Evolutionary conservation across 768 basidiomycete genomes (phyloP).

Genomic region (Sporobolomyces phaffii): DNA sequence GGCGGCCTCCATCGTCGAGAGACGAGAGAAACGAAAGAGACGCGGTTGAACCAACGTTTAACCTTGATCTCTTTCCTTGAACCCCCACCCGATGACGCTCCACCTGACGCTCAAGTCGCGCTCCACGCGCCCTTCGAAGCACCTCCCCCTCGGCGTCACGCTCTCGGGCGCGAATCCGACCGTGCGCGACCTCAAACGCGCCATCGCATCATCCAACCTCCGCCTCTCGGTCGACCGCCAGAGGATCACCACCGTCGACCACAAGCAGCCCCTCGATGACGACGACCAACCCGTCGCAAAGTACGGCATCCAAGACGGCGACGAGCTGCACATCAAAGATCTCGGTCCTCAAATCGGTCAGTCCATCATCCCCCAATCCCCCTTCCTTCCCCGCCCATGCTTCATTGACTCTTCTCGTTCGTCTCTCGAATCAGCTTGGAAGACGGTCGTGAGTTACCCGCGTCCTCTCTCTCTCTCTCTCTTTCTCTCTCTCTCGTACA

Average conservation of each 20-base stretch:
- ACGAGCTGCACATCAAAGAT: slow-evolving; percentile 75
- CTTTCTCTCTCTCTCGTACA: neutral
- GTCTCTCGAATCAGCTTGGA: slow-evolving; percentile 56
- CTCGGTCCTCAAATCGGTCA: slow-evolving; percentile 73
- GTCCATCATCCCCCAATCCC: too few species aligned
- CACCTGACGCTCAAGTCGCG: slow-evolving; percentile 26
- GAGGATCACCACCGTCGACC: slow-evolving; percentile 53
- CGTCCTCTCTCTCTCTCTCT: too few species aligned
- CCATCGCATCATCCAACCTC: slow-evolving; percentile 47
- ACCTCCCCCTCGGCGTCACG: slow-evolving; percentile 29
- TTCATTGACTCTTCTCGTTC: too few species aligned
- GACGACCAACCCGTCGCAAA: slow-evolving; percentile 60
- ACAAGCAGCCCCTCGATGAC: slow-evolving; percentile 55
- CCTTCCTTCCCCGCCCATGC: neutral
- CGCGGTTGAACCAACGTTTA: too few species aligned
- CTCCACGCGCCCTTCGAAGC: slow-evolving; percentile 19
- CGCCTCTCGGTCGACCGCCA: slow-evolving; percentile 17
- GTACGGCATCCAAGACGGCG: slow-evolving; percentile 57
- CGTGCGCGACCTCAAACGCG: slow-evolving; percentile 63
- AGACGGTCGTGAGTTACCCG: slow-evolving; percentile 57
- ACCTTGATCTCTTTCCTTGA: neutral
- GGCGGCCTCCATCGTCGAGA: slow-evolving; percentile 13
- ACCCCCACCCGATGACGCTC: neutral
- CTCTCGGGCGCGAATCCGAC: slow-evolving; percentile 50
- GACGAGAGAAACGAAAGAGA: too few species aligned